phyloP scores from a whole-genome alignment of 1,284 basidiomycete species.

The Sporisorium exsertum region DNA sequence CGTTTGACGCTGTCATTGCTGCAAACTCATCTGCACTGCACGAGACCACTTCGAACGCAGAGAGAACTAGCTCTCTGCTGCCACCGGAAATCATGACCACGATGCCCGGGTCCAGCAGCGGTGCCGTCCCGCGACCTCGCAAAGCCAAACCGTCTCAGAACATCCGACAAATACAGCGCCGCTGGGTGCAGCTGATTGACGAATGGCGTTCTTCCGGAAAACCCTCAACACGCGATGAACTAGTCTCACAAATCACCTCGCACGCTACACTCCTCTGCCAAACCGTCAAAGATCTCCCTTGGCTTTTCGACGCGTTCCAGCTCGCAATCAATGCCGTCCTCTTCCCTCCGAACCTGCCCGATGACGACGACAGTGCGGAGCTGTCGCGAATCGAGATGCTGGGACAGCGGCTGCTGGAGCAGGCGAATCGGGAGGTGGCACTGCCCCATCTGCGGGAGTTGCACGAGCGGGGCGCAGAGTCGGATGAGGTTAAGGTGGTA shows the following conservation, averaged over 20 bases:
- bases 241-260: slow-evolving; percentile 37
- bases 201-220: slow-evolving; percentile 15
- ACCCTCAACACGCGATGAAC: slow-evolving; percentile 9
- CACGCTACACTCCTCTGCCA: slow-evolving; percentile 37
- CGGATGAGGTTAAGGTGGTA: background rate
- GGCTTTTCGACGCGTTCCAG: slow-evolving; percentile 39
- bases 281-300: slow-evolving; percentile 15
- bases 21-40: background rate
- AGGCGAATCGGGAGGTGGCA: slow-evolving; percentile 28
- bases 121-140: background rate
- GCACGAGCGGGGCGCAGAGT: background rate
- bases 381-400: slow-evolving; percentile 16
- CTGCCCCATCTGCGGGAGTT: slow-evolving; percentile 12
- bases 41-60: background rate
- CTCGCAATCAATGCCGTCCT: slow-evolving; percentile 34
- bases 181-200: slow-evolving; percentile 46
- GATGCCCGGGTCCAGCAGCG: slow-evolving; percentile 14
- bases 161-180: slow-evolving; percentile 10
- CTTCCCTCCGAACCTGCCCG: background rate
- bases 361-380: slow-evolving; percentile 1
- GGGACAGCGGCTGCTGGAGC: slow-evolving; percentile 35
- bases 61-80: background rate
- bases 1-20: background rate
- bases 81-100: background rate
- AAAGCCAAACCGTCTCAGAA: background rate